Base-by-base conservation (phyloP, 352 stramenopile species). In the Peronosclerospora sorghi region DNA sequence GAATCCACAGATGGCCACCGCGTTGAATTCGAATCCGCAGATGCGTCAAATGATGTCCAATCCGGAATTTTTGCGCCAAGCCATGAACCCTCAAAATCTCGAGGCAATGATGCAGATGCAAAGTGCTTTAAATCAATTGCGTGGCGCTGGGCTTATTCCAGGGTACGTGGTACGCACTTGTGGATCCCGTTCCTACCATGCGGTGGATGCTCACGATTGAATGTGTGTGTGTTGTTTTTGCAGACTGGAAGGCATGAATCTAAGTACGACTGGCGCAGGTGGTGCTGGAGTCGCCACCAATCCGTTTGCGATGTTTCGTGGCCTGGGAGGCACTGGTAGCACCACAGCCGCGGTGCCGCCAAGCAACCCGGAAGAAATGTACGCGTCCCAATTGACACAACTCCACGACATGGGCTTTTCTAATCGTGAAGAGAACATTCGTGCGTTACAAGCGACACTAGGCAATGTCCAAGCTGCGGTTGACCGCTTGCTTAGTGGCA, bases 21-120 rank as follows among this genome's bases (percentile, higher is more conserved):
- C 91, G 64, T 61, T 95, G 48, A 78, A 88, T 39, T 64, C 78
- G 18, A 95, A 96, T 49, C 87, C 87, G 4, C 75, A 90, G 53
- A 68, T 92, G 62, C 73, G 83, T 29, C 57, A 93, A 56, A 91
- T 92, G 82, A 81, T 96, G 72, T 65, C 71, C 45, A 94, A 93
- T 60, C 83, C 83, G 4, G 73, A 91, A 26, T 86, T 92, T 15
- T 42, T 95, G 17, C 76, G 77, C 13, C 65, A 77, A 17, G 84
- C 85, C 47, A 83, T 91, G 68, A 92, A 95, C 63, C 84, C 84
- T 23, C 70, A 91, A 48, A 95, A 93, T 58, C 55, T 95, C 12
- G 83, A 95, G 54, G 84, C 84, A 12, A 90, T 95, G 72, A 81
- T 94, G 66, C 83, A 95, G 54, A 85, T 95, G 73, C 84, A 95